phyloP scores from a whole-genome alignment of 352 stramenopile species.

The Blastocystis sp. region DNA sequence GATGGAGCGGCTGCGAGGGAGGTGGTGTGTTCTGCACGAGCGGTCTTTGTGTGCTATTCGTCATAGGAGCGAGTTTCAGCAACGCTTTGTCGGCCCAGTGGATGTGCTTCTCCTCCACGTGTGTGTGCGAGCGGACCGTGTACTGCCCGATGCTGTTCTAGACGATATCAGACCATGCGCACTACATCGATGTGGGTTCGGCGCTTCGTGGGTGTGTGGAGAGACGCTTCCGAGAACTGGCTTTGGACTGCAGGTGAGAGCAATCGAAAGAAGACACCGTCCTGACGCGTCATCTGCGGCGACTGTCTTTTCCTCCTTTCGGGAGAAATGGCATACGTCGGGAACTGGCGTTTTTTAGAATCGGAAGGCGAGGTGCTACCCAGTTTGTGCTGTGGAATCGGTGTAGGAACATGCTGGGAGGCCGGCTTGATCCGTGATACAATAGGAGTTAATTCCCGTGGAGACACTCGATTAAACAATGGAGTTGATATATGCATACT shows the following conservation, averaged over 20 bases:
- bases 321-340: background rate
- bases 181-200: background rate
- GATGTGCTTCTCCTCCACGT: background rate
- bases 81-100: slow-evolving; percentile 34
- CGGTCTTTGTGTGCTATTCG: background rate
- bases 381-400: background rate
- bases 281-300: background rate
- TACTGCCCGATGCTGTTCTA: background rate
- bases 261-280: background rate
- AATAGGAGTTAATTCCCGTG: background rate
- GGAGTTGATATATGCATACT: background rate
- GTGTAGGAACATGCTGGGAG: slow-evolving; percentile 2
- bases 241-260: background rate
- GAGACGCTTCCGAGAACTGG: background rate
- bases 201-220: background rate
- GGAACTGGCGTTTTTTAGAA: background rate
- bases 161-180: background rate
- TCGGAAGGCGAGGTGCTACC: background rate
- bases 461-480: background rate
- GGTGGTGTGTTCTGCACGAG: slow-evolving; percentile 18
- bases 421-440: background rate
- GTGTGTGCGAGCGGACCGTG: background rate
- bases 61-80: background rate
- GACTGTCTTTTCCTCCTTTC: background rate
- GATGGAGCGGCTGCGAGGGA: slow-evolving; percentile 14